A percentile compares a stretch with the other conserved stretches of the same genome.
Conservation (phyloP, 805 yeast genomes). For the Teunomyces tritomae region DNA sequence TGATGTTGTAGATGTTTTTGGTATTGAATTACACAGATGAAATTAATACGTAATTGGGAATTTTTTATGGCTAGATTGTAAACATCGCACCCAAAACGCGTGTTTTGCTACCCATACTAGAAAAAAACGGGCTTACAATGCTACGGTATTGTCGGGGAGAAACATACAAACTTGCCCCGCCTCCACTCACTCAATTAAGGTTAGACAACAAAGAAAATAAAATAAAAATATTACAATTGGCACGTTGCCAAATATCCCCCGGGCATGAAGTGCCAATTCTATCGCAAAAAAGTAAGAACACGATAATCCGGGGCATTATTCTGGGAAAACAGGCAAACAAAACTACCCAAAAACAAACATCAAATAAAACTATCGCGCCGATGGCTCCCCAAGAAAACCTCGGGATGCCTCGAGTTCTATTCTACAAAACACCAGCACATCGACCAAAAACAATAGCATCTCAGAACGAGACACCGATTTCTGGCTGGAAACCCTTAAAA, state of each 20-base stretch:
- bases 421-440: slow-evolving; percentile 10
- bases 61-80: not conserved
- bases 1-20: no score
- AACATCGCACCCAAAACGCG: not conserved
- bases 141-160: no score
- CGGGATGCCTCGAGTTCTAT: slow-evolving; percentile 3
- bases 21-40: no score
- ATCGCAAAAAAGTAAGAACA: slow-evolving; percentile 34
- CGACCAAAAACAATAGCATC: slow-evolving; percentile 3
- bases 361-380: slow-evolving; percentile 12
- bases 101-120: no score
- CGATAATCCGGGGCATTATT: slow-evolving; percentile 45
- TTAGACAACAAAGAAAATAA: not conserved
- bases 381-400: slow-evolving; percentile 16
- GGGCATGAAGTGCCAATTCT: slow-evolving; percentile 50
- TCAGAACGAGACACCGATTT: slow-evolving; percentile 25
- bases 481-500: slow-evolving; percentile 13
- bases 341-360: slow-evolving; percentile 29
- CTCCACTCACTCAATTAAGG: not conserved
- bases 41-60: not conserved
- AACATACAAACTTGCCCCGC: no score
- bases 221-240: not conserved
- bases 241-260: slow-evolving; percentile 22
- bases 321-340: slow-evolving; percentile 36
- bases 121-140: no score